Percentiles rank a stretch among this genome's conserved stretches.
Evolutionary conservation across 192 early-diverging fungal species (phyloP).

Genomic region (Coemansia sp.): DNA sequence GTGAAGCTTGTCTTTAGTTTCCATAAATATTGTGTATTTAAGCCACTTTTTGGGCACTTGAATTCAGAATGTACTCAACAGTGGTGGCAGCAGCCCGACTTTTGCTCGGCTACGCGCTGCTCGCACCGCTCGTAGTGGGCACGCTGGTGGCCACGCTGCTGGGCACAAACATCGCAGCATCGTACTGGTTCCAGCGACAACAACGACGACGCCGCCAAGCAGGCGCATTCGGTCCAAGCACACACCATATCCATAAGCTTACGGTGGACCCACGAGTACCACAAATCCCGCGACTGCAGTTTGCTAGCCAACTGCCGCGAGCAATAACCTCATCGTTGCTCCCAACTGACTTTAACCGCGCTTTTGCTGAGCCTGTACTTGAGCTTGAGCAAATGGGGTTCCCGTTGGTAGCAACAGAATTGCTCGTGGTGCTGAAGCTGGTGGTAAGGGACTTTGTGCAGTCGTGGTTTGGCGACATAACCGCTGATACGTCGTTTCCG

Average conservation of each 20-base stretch:
- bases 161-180: constrained; percentile 32
- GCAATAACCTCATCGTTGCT: constrained; percentile 8
- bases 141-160: constrained; percentile 25
- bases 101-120: constrained; percentile 21
- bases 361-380: background rate
- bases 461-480: constrained; percentile 48
- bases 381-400: constrained; percentile 1
- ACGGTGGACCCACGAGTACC: constrained; percentile 28
- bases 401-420: constrained; percentile 3
- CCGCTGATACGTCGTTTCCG: constrained; percentile 48
- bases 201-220: background rate
- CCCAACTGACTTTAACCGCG: constrained; percentile 14
- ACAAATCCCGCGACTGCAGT: constrained; percentile 29
- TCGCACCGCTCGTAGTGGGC: constrained; percentile 24
- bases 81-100: constrained; percentile 9
- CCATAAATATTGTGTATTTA: background rate
- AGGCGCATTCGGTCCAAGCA: background rate
- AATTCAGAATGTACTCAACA: background rate
- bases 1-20: no score
- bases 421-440: constrained; percentile 16
- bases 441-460: constrained; percentile 54
- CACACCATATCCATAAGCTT: background rate
- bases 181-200: constrained; percentile 46
- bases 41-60: no score
- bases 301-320: constrained; percentile 10